A percentile compares a stretch with the other conserved stretches of the same genome.
These are phyloP conservation scores for Phytophthora brassicae DNA, from an alignment of 352 stramenopile genomes.

Conservation along the genomic window DNA sequence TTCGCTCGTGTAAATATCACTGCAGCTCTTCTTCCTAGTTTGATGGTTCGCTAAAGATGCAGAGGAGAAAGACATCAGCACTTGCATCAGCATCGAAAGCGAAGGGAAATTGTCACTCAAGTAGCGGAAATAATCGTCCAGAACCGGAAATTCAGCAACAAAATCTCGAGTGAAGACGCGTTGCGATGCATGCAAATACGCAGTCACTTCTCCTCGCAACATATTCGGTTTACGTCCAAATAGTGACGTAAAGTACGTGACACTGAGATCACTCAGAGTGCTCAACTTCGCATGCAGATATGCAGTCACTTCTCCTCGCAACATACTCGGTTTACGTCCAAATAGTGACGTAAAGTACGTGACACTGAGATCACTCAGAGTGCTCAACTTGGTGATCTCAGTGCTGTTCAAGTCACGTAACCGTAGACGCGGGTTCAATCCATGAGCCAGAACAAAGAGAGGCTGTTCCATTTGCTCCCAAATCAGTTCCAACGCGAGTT, in stretches of 20 bases:
- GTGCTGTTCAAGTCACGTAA: slow-evolving; percentile 40
- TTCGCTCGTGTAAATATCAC: slow-evolving; percentile 14
- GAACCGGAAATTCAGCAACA: slow-evolving; percentile 54
- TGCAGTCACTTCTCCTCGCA: slow-evolving; percentile 67
- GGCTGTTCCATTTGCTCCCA: slow-evolving; percentile 68
- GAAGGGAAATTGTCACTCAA: slow-evolving; percentile 61
- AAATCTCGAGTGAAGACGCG: slow-evolving; percentile 48
- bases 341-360: slow-evolving; percentile 60
- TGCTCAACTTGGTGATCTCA: slow-evolving; percentile 57
- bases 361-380: slow-evolving; percentile 60
- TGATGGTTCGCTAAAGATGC: slow-evolving; percentile 17
- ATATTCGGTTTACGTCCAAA: slow-evolving; percentile 46
- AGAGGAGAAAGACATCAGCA: slow-evolving; percentile 53
- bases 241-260: slow-evolving; percentile 56
- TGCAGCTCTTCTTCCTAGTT: not conserved
- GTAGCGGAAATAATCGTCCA: slow-evolving; percentile 72
- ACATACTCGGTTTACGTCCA: slow-evolving; percentile 38
- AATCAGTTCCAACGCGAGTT: slow-evolving; percentile 51
- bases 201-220: slow-evolving; percentile 63
- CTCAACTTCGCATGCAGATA: slow-evolving; percentile 70
- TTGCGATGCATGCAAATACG: slow-evolving; percentile 65
- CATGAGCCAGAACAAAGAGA: slow-evolving; percentile 63
- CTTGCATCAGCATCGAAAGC: slow-evolving; percentile 66
- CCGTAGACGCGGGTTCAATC: slow-evolving; percentile 55
- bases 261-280: slow-evolving; percentile 59